These are phyloP conservation scores for Meredithiella fracta DNA, from an alignment of 2,329 filamentous ascomycete species.

Conservation along the genomic window DNA sequence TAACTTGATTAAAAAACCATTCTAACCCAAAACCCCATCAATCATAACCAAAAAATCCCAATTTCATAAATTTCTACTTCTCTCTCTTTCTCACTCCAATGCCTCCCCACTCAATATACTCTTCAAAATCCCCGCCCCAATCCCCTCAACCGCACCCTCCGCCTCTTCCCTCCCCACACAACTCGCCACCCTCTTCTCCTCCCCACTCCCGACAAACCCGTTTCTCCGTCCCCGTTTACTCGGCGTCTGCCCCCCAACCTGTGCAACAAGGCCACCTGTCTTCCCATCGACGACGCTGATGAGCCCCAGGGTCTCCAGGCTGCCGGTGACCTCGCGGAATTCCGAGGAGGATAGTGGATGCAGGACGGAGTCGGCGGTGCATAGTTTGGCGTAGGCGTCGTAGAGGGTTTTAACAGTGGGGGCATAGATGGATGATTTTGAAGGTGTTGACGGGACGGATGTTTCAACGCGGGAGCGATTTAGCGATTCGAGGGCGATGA, in stretches of 20 bases:
- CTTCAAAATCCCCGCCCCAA: conserved; percentile 43
- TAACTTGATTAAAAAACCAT: not conserved
- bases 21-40: not conserved
- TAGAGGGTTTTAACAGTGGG: conserved; percentile 75
- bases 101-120: conserved; percentile 46
- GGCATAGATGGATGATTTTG: conserved; percentile 40
- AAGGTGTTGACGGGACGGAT: conserved; percentile 34
- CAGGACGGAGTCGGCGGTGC: conserved; percentile 72
- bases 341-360: conserved; percentile 82
- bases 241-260: conserved; percentile 40
- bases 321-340: conserved; percentile 82
- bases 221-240: conserved; percentile 49
- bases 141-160: conserved; percentile 47
- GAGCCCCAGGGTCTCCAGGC: conserved; percentile 73
- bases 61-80: not conserved
- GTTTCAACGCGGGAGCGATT: conserved; percentile 28
- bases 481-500: conserved; percentile 72
- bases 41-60: not conserved
- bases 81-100: conserved; percentile 27
- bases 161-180: conserved; percentile 69
- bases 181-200: conserved; percentile 66
- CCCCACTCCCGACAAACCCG: conserved; percentile 36
- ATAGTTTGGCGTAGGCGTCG: conserved; percentile 66
- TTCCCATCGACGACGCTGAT: conserved; percentile 55
- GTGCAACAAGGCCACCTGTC: conserved; percentile 45